Base-by-base conservation (phyloP, 306 rosid genomes). In the Sesbania bispinosa region DNA sequence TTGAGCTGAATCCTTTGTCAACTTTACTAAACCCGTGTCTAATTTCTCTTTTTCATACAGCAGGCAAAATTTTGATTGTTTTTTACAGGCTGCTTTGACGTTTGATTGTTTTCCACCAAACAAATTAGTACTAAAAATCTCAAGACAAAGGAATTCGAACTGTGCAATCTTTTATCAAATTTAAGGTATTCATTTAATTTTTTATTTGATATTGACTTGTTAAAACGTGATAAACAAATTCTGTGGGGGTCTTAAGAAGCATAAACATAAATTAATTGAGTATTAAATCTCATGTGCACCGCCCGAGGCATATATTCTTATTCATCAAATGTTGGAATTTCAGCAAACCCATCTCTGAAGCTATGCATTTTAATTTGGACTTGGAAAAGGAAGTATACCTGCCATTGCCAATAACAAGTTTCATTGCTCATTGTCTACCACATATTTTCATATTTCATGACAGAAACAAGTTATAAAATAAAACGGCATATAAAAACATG, bases 351-450 rank as follows among this genome's bases (percentile, higher is more conserved):
- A 6, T 38, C 11, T 47, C 2, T 2, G 6, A 61, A 35, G 68
- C 38, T 62, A 54, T 23, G 45, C 46, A 71, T 6, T 58, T 41
- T 20, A 10, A 43, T 57, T 58, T 10, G 5, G 57, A 8, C 6
- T 19, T 18, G 57, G 81, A 69, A 77, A 77, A 39, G 29, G 76
- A 69, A 51, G 29, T 38, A 61, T 58, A 76, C 80, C 63, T 7
- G n/a, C n/a, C n/a, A n/a, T n/a, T 75, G 74, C 67, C 58, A 42
- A 53, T 38, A 39, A 16, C 13, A 15, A 30, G 6, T 33, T 60
- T 61, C 69, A 14, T 35, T 2, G 7, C 7, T n/a, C 18, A 21
- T 23, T 8, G 14, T 23, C 51, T 10, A 0, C 42, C 67, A 57
- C 46, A 1, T 45, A 71, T 29, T 71, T 33, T 35, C 39, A 35